Conservation (phyloP, 345 rosid species). For the Pugionium dolabratum region DNA sequence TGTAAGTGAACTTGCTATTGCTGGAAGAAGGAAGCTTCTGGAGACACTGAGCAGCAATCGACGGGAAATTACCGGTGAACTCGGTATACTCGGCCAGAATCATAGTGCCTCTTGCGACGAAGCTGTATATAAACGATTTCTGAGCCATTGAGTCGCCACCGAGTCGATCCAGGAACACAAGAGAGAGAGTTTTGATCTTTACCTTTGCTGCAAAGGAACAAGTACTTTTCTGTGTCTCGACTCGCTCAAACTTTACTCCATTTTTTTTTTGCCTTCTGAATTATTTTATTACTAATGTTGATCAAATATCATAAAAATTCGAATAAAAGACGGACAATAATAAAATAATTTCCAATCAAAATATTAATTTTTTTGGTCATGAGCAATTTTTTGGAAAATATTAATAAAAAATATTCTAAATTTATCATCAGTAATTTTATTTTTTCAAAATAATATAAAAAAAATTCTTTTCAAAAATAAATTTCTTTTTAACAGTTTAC, state of each 20-base stretch:
- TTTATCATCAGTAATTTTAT: too few relatives aligned
- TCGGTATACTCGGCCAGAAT: slow-evolving; percentile 89
- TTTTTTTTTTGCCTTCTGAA: background rate
- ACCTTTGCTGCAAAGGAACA: slow-evolving; percentile 35
- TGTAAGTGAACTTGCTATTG: slow-evolving; percentile 96
- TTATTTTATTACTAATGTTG: too few relatives aligned
- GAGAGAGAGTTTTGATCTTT: slow-evolving; percentile 30
- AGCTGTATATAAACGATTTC: slow-evolving; percentile 94
- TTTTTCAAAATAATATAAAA: too few relatives aligned
- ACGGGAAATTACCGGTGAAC: slow-evolving; percentile 98
- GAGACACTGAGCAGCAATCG: slow-evolving; percentile 92
- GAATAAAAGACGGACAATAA: too few relatives aligned
- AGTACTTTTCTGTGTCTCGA: slow-evolving; percentile 21
- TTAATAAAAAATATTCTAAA: too few relatives aligned
- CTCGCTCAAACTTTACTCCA: slow-evolving; percentile 25
- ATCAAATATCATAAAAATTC: too few relatives aligned
- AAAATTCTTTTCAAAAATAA: too few relatives aligned
- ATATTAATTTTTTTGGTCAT: too few relatives aligned
- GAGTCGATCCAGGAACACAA: slow-evolving; percentile 23
- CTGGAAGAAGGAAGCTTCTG: slow-evolving; percentile 82
- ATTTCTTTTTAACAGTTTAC: too few relatives aligned
- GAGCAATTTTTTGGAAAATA: too few relatives aligned
- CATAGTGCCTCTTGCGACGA: slow-evolving; percentile 96
- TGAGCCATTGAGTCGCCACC: slow-evolving; percentile 59
- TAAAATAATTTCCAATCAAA: too few relatives aligned